Evolutionary conservation across 768 basidiomycete species (phyloP).

Genomic region (Tulasnella sp.): DNA sequence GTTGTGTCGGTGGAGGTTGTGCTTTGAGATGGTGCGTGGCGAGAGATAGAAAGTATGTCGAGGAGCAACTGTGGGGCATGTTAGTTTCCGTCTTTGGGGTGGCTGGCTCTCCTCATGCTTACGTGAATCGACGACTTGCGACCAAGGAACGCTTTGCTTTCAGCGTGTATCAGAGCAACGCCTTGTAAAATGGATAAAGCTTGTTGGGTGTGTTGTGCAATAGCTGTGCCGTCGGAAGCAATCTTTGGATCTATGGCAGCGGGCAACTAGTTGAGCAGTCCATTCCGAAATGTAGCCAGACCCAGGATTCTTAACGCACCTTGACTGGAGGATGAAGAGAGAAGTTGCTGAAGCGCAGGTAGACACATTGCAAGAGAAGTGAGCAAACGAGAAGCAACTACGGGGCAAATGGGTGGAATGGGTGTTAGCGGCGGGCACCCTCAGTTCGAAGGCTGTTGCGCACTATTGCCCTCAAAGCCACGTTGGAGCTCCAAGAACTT

Average conservation of each 20-base stretch:
- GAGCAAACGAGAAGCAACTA: slow-evolving; percentile 66
- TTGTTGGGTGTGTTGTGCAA: slow-evolving; percentile 55
- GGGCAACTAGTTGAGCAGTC: slow-evolving; percentile 16
- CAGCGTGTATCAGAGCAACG: slow-evolving; percentile 60
- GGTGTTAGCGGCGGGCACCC: not conserved
- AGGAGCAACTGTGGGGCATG: slow-evolving; percentile 56
- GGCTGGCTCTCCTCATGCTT: slow-evolving; percentile 31
- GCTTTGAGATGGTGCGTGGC: slow-evolving; percentile 51
- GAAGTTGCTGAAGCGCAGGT: slow-evolving; percentile 40
- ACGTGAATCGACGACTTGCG: slow-evolving; percentile 68
- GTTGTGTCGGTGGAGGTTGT: not conserved
- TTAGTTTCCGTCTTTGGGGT: not conserved
- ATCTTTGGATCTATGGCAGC: slow-evolving; percentile 43
- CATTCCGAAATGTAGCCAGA: not conserved
- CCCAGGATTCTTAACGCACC: not conserved
- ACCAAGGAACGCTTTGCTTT: slow-evolving; percentile 67
- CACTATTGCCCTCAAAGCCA: slow-evolving; percentile 80
- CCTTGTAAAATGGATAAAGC: slow-evolving; percentile 74
- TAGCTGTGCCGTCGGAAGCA: slow-evolving; percentile 45
- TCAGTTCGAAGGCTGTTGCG: slow-evolving; percentile 35
- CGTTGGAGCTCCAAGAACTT: slow-evolving; percentile 66
- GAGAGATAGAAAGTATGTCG: slow-evolving; percentile 64
- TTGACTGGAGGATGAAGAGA: slow-evolving; percentile 33
- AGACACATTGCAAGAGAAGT: slow-evolving; percentile 52
- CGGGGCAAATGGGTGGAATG: slow-evolving; percentile 21